Percentiles rank a stretch among this genome's conserved stretches.
phyloP scores from a whole-genome alignment of 2,329 filamentous ascomycete genomes.

The Botrytis hyacinthi region DNA sequence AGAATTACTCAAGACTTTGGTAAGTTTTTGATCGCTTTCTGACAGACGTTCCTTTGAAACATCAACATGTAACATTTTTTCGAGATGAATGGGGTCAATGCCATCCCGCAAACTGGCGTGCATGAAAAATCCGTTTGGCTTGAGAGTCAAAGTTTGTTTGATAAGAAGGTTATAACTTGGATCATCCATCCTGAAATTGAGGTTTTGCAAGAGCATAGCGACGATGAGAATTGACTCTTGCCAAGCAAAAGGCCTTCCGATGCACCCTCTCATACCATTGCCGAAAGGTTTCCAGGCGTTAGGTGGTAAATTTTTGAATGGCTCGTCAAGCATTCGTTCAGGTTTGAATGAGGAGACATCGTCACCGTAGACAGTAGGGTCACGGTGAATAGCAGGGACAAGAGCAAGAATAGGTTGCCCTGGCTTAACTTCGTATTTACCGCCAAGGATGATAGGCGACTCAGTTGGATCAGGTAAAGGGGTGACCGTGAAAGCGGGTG shows the following conservation, averaged over 20 bases:
- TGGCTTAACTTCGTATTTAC: constrained; percentile 42
- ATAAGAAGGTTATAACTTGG: constrained; percentile 57
- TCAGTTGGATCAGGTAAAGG: constrained; percentile 39
- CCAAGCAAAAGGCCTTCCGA: constrained; percentile 72
- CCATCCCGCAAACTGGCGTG: constrained; percentile 50
- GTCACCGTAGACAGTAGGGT: constrained; percentile 63
- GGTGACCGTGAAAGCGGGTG: constrained; percentile 49
- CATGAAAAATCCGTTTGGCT: constrained; percentile 64
- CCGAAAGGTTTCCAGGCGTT: constrained; percentile 74
- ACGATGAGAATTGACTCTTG: constrained; percentile 65
- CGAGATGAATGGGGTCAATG: constrained; percentile 45
- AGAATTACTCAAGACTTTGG: not conserved
- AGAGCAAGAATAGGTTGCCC: constrained; percentile 46
- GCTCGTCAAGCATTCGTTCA: constrained; percentile 69
- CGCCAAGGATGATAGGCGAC: constrained; percentile 40
- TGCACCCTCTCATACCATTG: constrained; percentile 68
- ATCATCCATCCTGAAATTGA: constrained; percentile 63
- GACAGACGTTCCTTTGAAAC: constrained; percentile 7
- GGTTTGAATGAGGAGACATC: constrained; percentile 66
- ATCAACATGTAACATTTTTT: constrained; percentile 39
- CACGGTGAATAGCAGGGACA: constrained; percentile 47
- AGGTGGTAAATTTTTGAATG: constrained; percentile 62
- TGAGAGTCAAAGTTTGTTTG: constrained; percentile 58
- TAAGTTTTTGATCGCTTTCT: not conserved
- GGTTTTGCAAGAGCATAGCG: constrained; percentile 67